Percentiles rank a stretch among this genome's conserved stretches.
Conservation (phyloP, 371 early-diverging fungal species). For the Mortierella sp. region DNA sequence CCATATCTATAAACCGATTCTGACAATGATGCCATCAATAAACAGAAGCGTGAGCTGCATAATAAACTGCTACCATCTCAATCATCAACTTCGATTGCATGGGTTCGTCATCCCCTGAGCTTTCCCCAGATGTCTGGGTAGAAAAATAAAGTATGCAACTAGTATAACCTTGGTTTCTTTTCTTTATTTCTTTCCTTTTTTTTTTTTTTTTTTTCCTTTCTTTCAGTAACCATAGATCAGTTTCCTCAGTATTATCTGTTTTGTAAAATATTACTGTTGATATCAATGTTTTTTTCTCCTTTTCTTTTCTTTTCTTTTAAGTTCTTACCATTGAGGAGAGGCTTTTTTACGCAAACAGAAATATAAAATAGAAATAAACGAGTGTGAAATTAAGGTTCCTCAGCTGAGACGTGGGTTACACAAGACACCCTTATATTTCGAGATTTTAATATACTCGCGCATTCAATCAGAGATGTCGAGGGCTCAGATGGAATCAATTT, state of each 20-base stretch:
- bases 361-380: background rate
- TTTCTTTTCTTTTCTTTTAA: too few species aligned
- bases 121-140: background rate
- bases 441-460: background rate
- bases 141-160: too few species aligned
- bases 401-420: background rate
- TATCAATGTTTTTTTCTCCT: too few species aligned
- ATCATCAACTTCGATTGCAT: background rate
- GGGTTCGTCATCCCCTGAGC: background rate
- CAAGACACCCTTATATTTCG: too few species aligned
- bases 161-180: too few species aligned
- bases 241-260: too few species aligned
- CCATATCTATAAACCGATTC: background rate
- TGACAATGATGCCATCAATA: constrained; percentile 7
- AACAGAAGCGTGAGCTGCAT: background rate
- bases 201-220: too few species aligned
- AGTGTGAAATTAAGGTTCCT: background rate
- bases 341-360: too few species aligned
- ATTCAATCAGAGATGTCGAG: background rate
- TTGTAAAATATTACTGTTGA: too few species aligned
- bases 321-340: too few species aligned
- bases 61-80: background rate
- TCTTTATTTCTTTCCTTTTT: too few species aligned
- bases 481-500: constrained; percentile 17
- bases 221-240: too few species aligned